phyloP scores from a whole-genome alignment of 352 stramenopile species.

The Stephanocyclus meneghinianus region DNA sequence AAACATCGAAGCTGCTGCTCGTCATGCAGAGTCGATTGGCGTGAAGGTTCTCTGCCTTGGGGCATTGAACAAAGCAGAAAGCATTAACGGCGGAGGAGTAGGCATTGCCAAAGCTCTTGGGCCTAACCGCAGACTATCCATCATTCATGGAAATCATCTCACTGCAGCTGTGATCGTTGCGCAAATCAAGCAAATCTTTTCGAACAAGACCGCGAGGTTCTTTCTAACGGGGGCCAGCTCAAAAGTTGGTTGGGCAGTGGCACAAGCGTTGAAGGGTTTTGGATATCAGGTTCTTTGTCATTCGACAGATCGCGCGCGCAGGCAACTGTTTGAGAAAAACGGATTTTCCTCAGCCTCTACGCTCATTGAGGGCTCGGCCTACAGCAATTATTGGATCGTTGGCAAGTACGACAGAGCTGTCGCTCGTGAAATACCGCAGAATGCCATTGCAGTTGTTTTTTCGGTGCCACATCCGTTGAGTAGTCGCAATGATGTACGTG shows the following conservation, averaged over 20 bases:
- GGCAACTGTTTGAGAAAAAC: conserved; percentile 48
- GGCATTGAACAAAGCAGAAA: conserved; percentile 71
- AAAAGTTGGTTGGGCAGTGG: conserved; percentile 67
- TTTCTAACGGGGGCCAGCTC: conserved; percentile 65
- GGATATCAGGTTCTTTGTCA: conserved; percentile 59
- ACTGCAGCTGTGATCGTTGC: conserved; percentile 60
- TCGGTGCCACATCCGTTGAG: conserved; percentile 54
- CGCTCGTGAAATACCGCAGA: conserved; percentile 48
- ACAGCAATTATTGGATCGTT: conserved; percentile 57
- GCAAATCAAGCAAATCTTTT: conserved; percentile 47
- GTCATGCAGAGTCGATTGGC: conserved; percentile 52
- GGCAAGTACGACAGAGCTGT: conserved; percentile 58
- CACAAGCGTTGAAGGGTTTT: conserved; percentile 49
- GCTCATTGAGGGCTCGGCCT: conserved; percentile 36
- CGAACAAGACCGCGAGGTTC: conserved; percentile 38
- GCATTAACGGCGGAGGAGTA: conserved; percentile 63
- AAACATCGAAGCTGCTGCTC: conserved; percentile 58
- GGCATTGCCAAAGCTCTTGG: conserved; percentile 52
- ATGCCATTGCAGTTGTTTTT: conserved; percentile 54
- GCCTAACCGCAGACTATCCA: conserved; percentile 36
- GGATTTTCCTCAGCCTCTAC: conserved; percentile 47
- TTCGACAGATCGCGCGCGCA: conserved; percentile 46
- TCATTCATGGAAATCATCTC: conserved; percentile 71
- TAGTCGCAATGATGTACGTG: conserved; percentile 43
- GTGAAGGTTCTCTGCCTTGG: conserved; percentile 62